These are phyloP conservation scores for Dionaea muscipula DNA, from an alignment of 179 eudicot species.

Conservation along the genomic window DNA sequence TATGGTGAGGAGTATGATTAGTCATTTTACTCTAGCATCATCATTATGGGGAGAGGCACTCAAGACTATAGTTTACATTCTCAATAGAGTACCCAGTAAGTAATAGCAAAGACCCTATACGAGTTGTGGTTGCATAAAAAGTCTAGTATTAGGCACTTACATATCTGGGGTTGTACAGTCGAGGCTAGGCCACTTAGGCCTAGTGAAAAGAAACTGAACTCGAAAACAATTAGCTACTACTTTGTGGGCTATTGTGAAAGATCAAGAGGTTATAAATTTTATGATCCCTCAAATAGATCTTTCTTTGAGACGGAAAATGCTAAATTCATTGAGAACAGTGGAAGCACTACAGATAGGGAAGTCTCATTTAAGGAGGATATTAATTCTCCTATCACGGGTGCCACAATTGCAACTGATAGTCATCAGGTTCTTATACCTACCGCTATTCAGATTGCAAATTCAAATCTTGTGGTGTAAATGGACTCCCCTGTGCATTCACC, in stretches of 20 bases:
- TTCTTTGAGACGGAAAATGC: no score
- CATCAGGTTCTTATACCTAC: no score
- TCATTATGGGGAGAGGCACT: not conserved
- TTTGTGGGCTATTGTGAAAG: not conserved
- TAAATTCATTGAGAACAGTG: no score
- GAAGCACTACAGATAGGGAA: no score
- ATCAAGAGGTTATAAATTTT: not conserved
- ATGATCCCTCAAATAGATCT: not conserved
- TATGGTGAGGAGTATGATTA: no score
- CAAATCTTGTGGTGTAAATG: no score
- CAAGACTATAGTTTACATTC: not conserved
- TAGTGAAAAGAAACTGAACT: conserved; percentile 1
- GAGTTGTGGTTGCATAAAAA: no score
- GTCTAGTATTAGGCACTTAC: conserved; percentile 3
- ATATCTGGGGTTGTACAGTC: conserved; percentile 1
- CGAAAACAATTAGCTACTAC: not conserved
- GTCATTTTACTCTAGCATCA: not conserved
- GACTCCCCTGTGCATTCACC: no score
- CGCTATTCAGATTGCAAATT: no score
- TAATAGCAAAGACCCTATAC: not conserved
- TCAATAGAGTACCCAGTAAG: not conserved
- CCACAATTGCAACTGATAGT: no score
- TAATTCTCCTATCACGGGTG: no score
- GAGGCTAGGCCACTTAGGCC: not conserved
- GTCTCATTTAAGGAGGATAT: no score